These are phyloP conservation scores for Globisporangium cystogenes DNA, from an alignment of 352 stramenopile species.

Conservation along the genomic window DNA sequence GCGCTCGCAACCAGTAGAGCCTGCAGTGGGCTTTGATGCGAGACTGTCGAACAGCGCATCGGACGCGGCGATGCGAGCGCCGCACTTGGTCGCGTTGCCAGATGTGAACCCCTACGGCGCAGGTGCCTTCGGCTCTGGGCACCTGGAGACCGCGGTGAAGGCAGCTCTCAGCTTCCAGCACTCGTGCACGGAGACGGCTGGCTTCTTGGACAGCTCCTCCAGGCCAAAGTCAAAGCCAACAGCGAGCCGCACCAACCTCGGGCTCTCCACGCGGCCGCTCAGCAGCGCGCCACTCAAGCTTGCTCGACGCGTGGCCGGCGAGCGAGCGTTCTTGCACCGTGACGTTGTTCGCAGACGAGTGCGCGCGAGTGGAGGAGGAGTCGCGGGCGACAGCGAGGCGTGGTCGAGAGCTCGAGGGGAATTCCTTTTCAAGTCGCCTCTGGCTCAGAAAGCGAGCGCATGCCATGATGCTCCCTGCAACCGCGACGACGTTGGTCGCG, in stretches of 20 bases:
- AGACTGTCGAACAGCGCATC: background rate
- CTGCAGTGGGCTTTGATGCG: conserved; percentile 6
- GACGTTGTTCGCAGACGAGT: background rate
- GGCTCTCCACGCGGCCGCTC: conserved; percentile 8
- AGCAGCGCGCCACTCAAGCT: conserved; percentile 1
- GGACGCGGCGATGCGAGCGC: conserved; percentile 2
- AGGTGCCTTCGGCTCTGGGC: conserved; percentile 32
- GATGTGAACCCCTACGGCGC: conserved; percentile 58
- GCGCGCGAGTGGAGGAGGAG: background rate
- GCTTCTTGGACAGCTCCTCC: conserved; percentile 3
- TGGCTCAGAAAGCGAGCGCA: conserved; percentile 6
- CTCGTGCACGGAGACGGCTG: conserved; percentile 6
- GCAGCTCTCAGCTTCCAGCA: conserved; percentile 21
- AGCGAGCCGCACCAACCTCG: conserved; percentile 2
- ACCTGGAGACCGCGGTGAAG: conserved; percentile 54
- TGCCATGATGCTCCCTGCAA: background rate
- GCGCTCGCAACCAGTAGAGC: background rate
- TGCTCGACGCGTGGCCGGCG: background rate
- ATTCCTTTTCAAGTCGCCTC: conserved; percentile 29
- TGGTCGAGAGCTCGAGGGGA: conserved; percentile 1
- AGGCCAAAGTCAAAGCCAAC: conserved; percentile 1
- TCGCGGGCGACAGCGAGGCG: background rate
- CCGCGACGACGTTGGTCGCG: background rate
- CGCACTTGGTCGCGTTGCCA: conserved; percentile 35
- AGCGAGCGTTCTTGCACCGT: background rate